Percentiles rank a stretch among this genome's conserved stretches.
Conservation (phyloP, 768 basidiomycete species). For the Lentinus tigrinus region DNA sequence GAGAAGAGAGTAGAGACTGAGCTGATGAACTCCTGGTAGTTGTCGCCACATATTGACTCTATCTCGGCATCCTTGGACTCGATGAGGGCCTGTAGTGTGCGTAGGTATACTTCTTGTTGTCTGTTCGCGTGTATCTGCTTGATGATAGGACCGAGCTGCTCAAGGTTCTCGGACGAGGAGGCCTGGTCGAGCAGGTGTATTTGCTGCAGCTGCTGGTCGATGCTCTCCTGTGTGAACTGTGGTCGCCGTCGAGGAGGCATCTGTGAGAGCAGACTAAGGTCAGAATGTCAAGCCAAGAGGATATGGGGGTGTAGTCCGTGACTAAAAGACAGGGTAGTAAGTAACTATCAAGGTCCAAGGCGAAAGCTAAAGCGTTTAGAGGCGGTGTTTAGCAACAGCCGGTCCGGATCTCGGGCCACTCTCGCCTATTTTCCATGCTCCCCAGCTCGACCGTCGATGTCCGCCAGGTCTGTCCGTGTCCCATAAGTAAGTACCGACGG, state of each 20-base stretch:
- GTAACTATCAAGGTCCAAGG: neutral
- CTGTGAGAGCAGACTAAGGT: neutral
- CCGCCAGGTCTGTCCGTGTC: too few species aligned
- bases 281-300: neutral
- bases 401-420: slow-evolving; percentile 8
- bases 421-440: too few species aligned
- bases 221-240: slow-evolving; percentile 76
- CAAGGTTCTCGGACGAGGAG: slow-evolving; percentile 90
- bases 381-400: slow-evolving; percentile 25
- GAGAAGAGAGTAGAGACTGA: slow-evolving; percentile 96
- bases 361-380: neutral
- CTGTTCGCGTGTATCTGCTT: slow-evolving; percentile 88
- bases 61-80: slow-evolving; percentile 96
- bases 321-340: too few species aligned
- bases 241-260: slow-evolving; percentile 77
- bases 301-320: neutral
- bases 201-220: slow-evolving; percentile 89
- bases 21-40: slow-evolving; percentile 97
- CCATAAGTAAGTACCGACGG: too few species aligned
- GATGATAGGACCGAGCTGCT: slow-evolving; percentile 93
- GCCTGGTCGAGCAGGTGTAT: slow-evolving; percentile 87
- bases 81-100: slow-evolving; percentile 82
- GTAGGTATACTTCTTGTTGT: slow-evolving; percentile 87
- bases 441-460: too few species aligned
- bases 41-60: slow-evolving; percentile 91